Conservation (phyloP, 2,329 filamentous ascomycete species). For the Pyrenophora teres region DNA sequence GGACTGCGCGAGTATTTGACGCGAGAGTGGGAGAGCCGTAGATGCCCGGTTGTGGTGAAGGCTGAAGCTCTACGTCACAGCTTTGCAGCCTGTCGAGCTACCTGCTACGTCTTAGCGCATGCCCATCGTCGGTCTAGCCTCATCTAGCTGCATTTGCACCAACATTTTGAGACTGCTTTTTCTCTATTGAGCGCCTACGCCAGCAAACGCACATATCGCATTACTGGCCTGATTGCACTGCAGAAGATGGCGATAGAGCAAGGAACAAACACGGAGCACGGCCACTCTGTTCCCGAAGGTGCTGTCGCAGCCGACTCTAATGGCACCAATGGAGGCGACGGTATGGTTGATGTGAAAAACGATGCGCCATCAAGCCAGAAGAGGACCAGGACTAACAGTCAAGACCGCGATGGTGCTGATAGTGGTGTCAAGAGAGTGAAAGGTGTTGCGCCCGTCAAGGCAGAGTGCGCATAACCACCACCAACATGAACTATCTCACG, state of each 20-base stretch:
- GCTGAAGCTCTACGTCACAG: slow-evolving; percentile 40
- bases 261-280: slow-evolving; percentile 11
- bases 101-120: slow-evolving; percentile 16
- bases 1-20: slow-evolving; percentile 17
- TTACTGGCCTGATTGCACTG: slow-evolving; percentile 4
- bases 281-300: slow-evolving; percentile 17
- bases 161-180: slow-evolving; percentile 24
- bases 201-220: slow-evolving; percentile 12
- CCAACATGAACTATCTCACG: slow-evolving; percentile 5
- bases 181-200: slow-evolving; percentile 15
- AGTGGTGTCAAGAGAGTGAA: slow-evolving; percentile 41
- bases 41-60: slow-evolving; percentile 31
- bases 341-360: slow-evolving; percentile 26
- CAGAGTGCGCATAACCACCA: slow-evolving; percentile 60
- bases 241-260: slow-evolving; percentile 22
- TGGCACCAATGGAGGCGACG: slow-evolving; percentile 26
- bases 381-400: slow-evolving; percentile 35
- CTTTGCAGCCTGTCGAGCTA: slow-evolving; percentile 4
- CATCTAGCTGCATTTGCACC: slow-evolving; percentile 20
- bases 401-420: slow-evolving; percentile 40
- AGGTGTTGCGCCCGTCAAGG: slow-evolving; percentile 72
- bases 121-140: slow-evolving; percentile 20
- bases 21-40: slow-evolving; percentile 25
- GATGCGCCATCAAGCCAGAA: slow-evolving; percentile 44
- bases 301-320: slow-evolving; percentile 20